Base-by-base conservation (phyloP, 2,329 filamentous ascomycete genomes). In the Hymenoscyphus repandus region DNA sequence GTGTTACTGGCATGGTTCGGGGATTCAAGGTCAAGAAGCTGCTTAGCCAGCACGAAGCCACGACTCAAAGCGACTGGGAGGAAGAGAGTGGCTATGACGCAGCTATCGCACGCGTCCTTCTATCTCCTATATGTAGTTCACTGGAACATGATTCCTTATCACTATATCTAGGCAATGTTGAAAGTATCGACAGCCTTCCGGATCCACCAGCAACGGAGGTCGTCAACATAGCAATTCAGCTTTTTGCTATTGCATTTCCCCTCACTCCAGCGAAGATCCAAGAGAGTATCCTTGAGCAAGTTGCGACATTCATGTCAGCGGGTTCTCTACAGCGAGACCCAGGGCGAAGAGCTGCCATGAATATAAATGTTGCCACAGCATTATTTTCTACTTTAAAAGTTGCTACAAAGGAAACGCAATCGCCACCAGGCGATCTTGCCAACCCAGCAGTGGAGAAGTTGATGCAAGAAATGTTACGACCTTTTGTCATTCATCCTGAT, bases 251-350 rank as follows among this genome's bases (percentile, higher is more conserved):
- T 47, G 88, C 90, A 36, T 84, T 99, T 51, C 91, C 93, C 2
- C 74, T 96, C 9, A 95, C 95, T 41, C 86, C 88, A 0, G 78
- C 89, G 3, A 96, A 92, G 64, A 88, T 99, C 2, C 93, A 99
- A 64, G 93, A 99, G 68, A 96, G 92, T 64, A 89, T 95, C 43
- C 73, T 99, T 9, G 93, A 99, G 68, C 93, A 99, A 65, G 85
- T 97, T 43, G 86, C 88, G 13, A 93, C 89, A 0, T 95, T 95
- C 63, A 75, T 93, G n/a, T 86, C 89, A 0, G 87, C 90, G 1
- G 82, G 83, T 0, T 82, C 80, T 45, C 73, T 96, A 18, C 88
- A 92, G 59, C 81, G 93, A 56, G 93, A 97, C 61, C 86, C 86
- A 1, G 91, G 91, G 5, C 80, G 92, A 46, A 95, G 88, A 67